A percentile compares a stretch with the other conserved stretches of the same genome.
Conservation (phyloP, 148 eudicot genomes). For the Amaranthus hypochondriacus region DNA sequence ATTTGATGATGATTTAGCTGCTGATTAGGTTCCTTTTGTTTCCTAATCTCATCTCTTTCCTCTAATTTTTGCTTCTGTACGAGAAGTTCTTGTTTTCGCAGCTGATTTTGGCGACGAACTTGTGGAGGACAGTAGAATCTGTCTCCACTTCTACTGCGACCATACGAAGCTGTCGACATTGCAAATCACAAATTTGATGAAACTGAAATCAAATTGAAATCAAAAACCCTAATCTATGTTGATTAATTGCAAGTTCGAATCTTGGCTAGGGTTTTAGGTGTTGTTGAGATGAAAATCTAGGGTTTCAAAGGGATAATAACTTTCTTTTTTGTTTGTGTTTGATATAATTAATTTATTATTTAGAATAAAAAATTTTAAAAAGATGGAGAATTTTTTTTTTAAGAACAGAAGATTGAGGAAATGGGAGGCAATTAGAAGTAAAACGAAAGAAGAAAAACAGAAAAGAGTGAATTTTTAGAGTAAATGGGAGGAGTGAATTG, state of each 20-base stretch:
- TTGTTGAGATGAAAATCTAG: constrained; percentile 1
- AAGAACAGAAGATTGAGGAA: neutral
- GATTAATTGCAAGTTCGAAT: neutral
- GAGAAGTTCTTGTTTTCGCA: constrained; percentile 23
- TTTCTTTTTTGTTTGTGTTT: no score
- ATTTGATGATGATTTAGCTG: no score
- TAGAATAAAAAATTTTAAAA: no score
- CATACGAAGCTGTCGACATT: constrained; percentile 39
- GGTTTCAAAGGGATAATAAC: constrained; percentile 1
- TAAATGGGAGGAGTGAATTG: neutral
- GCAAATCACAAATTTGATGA: neutral
- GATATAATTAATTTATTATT: no score
- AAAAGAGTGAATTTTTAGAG: neutral
- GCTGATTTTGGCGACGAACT: constrained; percentile 49
- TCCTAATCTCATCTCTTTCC: constrained; percentile 21
- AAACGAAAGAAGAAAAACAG: constrained; percentile 6
- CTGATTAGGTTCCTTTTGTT: neutral
- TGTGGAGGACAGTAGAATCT: constrained; percentile 73
- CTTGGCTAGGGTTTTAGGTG: constrained; percentile 21
- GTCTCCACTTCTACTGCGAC: constrained; percentile 52
- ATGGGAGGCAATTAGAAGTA: neutral
- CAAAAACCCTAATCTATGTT: neutral
- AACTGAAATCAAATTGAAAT: no score
- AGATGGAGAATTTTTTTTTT: neutral
- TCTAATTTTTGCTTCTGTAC: constrained; percentile 17